Percentiles rank a stretch among this genome's conserved stretches.
phyloP scores from a whole-genome alignment of 257 asterid genomes.

The Verbascum thapsus region DNA sequence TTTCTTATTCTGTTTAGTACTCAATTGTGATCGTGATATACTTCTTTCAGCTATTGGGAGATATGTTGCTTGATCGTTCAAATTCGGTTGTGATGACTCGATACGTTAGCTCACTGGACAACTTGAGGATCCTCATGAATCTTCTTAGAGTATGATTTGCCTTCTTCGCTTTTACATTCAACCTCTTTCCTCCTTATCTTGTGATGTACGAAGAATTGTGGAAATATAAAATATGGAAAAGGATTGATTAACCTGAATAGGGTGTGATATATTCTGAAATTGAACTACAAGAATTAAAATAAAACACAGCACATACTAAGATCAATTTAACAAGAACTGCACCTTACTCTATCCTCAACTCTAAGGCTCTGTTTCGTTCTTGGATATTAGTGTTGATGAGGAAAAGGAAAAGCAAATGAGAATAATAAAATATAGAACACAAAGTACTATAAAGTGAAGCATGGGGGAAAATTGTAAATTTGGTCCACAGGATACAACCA shows the following conservation, averaged over 20 bases:
- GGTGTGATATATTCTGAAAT: background rate
- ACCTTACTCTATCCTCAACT: background rate
- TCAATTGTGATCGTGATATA: background rate
- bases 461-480: too few relatives aligned
- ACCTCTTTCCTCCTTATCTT: background rate
- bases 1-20: constrained; percentile 1
- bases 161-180: constrained; percentile 9
- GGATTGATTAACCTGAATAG: background rate
- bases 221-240: background rate
- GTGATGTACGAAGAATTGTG: background rate
- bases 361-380: too few relatives aligned
- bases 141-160: constrained; percentile 69
- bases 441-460: too few relatives aligned
- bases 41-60: constrained; percentile 68
- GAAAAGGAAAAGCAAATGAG: too few relatives aligned
- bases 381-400: too few relatives aligned
- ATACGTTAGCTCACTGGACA: constrained; percentile 74
- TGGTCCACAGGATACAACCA: too few relatives aligned
- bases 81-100: constrained; percentile 75
- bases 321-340: background rate
- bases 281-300: background rate
- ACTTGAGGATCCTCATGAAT: constrained; percentile 83
- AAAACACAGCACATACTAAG: background rate
- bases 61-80: constrained; percentile 78
- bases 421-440: background rate